Base-by-base conservation (phyloP, 352 stramenopile genomes). In the Pythium periplocum region DNA sequence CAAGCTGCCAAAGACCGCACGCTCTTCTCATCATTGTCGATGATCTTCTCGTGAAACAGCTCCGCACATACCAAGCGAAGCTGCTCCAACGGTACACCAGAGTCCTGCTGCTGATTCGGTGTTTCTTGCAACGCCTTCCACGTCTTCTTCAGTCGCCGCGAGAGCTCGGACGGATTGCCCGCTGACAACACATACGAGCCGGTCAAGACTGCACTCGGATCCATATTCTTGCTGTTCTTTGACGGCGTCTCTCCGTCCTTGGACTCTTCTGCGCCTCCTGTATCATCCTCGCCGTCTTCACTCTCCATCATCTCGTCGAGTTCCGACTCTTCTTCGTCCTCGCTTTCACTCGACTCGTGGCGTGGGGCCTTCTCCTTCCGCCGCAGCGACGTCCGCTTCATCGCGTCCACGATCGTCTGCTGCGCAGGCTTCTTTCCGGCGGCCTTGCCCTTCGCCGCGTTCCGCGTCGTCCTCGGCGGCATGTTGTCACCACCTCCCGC, bases 1-100 rank as follows among this genome's bases (percentile, higher is more conserved):
- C 79, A 91, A 17, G 79, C 78, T 4, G 75, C 70, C 31, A 93
- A 62, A 9, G 81, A 75, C 0, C 69, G 71, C 12, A 89, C 74
- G 42, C 78, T 71, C 42, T 57, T 59, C 41, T 93, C 78, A 6
- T 43, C 50, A 33, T 86, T 66, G 1, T 72, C 53, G 37, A 88
- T 42, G 34, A 87, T 53, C 32, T 66, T 71, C 9, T 76, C 58
- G 47, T 86, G 69, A 49, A 90, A 41, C 3, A 93, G 58, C 46
- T 90, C 79, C 1, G 63, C 53, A n/a, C 66, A 75, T 37, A 93
- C 58, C 2, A 83, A 59, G 0, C 52, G 55, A 41, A 90, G 38
- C 33, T 72, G 57, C 47, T 75, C 60, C 6, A 68, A 47, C 12
- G 62, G 48, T 2, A 67, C 66, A 12, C 72, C 65, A 17, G 66